These are phyloP conservation scores for Globisporangium echinulatum DNA, from an alignment of 352 stramenopile species.

Conservation along the genomic window DNA sequence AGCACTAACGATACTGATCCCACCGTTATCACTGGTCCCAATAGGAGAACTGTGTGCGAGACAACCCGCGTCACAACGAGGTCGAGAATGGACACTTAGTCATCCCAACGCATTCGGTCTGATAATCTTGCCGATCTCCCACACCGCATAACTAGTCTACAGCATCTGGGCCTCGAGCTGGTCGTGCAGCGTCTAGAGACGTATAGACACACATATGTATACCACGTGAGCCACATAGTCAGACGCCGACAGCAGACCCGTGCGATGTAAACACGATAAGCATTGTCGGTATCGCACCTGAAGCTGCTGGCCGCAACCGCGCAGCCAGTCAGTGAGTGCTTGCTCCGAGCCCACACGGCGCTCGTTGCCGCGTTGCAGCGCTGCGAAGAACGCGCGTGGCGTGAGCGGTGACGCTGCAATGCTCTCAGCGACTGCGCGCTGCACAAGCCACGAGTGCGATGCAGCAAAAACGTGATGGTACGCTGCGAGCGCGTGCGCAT, in stretches of 20 bases:
- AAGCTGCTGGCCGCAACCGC: conserved; percentile 4
- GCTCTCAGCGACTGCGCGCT: conserved; percentile 4
- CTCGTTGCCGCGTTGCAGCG: conserved; percentile 8
- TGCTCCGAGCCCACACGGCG: conserved; percentile 7
- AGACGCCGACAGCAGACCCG: too few relatives aligned
- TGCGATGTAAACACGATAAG: too few relatives aligned
- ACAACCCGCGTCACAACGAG: too few relatives aligned
- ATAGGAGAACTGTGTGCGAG: too few relatives aligned
- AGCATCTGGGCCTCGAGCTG: neutral
- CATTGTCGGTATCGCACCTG: conserved; percentile 1
- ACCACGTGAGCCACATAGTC: too few relatives aligned
- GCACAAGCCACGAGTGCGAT: conserved; percentile 10
- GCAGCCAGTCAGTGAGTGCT: neutral
- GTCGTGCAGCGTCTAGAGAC: neutral
- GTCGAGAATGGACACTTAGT: too few relatives aligned
- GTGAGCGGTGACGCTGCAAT: neutral
- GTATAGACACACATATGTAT: too few relatives aligned
- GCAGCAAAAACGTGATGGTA: conserved; percentile 11
- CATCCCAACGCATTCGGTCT: too few relatives aligned
- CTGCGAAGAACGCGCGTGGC: conserved; percentile 5
- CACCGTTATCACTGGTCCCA: too few relatives aligned
- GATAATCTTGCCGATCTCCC: too few relatives aligned
- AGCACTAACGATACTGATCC: too few relatives aligned
- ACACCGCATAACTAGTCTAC: neutral
- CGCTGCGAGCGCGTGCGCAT: neutral